Conservation (phyloP, 2,329 filamentous ascomycete genomes). For the Emmonsia crescens region DNA sequence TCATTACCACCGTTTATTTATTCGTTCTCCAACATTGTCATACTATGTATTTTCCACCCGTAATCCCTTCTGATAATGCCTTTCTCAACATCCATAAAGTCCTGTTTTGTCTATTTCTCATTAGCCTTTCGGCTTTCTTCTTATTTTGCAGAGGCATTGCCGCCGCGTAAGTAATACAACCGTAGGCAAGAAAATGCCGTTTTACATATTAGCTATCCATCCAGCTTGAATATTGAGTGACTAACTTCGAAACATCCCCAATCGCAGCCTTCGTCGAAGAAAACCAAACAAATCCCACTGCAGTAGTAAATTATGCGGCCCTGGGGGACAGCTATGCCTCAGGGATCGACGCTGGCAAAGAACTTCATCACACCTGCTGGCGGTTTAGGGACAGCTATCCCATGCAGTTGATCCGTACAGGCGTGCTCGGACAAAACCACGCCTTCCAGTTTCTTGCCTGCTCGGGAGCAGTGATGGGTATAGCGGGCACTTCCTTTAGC, state of each 20-base stretch:
- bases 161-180: neutral
- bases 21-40: neutral
- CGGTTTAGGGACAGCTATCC: constrained; percentile 19
- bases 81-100: neutral
- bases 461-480: constrained; percentile 16
- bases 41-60: constrained; percentile 2
- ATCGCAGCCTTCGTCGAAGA: neutral
- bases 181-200: neutral
- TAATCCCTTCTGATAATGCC: neutral
- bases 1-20: neutral
- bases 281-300: neutral
- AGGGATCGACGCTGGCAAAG: constrained; percentile 17
- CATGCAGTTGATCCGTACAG: constrained; percentile 14
- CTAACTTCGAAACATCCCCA: neutral
- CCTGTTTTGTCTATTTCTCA: neutral
- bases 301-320: constrained; percentile 14
- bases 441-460: constrained; percentile 18
- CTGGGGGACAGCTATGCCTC: constrained; percentile 21
- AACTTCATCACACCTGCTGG: constrained; percentile 14
- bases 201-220: neutral
- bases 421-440: constrained; percentile 9
- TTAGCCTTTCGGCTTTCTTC: neutral
- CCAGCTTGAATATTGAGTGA: neutral
- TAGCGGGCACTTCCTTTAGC: constrained; percentile 12
- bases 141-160: neutral